These are phyloP conservation scores for Leccinum uliginosum DNA, from an alignment of 768 basidiomycete genomes.

Conservation along the genomic window DNA sequence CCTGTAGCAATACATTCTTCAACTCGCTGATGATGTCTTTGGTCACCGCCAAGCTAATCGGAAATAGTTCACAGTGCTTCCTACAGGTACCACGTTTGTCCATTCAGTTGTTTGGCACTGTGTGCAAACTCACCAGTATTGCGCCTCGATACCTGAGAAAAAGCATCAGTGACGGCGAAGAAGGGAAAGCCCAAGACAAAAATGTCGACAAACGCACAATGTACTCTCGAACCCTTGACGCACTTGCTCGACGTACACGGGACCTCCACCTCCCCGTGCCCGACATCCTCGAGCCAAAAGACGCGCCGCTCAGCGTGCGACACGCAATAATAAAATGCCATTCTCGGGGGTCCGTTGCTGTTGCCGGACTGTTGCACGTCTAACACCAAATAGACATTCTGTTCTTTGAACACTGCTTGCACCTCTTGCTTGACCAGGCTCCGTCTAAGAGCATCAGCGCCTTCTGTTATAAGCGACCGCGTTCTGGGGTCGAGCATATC, in stretches of 20 bases:
- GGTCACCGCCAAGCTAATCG: slow-evolving; percentile 21
- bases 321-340: slow-evolving; percentile 23
- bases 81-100: slow-evolving; percentile 3
- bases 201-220: slow-evolving; percentile 19
- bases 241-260: slow-evolving; percentile 24
- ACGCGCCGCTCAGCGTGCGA: slow-evolving; percentile 26
- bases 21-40: slow-evolving; percentile 15
- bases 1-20: slow-evolving; percentile 23
- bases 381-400: slow-evolving; percentile 18
- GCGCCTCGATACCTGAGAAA: slow-evolving; percentile 24
- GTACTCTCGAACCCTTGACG: slow-evolving; percentile 5
- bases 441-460: slow-evolving; percentile 3
- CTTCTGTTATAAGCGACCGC: slow-evolving; percentile 11
- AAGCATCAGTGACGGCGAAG: neutral
- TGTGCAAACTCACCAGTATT: slow-evolving; percentile 24
- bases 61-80: slow-evolving; percentile 31
- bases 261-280: slow-evolving; percentile 16
- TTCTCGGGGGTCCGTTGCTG: neutral
- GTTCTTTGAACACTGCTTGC: neutral
- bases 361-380: slow-evolving; percentile 2
- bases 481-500: slow-evolving; percentile 6
- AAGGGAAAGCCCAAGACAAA: neutral
- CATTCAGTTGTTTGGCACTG: neutral
- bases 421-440: slow-evolving; percentile 6
- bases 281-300: slow-evolving; percentile 28